phyloP scores from a whole-genome alignment of 208 protist genomes.

The Leishmania turanica region DNA sequence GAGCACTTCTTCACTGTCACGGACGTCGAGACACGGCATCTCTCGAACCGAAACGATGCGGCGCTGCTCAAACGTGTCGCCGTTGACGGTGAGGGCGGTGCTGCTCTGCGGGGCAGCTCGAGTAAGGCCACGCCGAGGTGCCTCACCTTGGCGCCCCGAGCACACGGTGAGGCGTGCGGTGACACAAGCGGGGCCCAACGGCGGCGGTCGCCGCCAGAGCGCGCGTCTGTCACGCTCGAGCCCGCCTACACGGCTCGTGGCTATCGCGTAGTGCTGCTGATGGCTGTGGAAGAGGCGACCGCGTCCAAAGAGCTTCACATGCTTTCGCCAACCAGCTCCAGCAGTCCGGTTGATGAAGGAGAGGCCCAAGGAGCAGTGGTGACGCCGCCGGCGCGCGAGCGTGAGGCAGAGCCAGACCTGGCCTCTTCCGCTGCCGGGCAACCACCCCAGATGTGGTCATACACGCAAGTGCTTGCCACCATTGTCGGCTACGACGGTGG shows the following conservation, averaged over 20 bases:
- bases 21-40: conserved; percentile 11
- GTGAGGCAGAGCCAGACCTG: neutral
- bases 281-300: conserved; percentile 2
- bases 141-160: neutral
- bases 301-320: neutral
- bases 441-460: neutral
- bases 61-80: conserved; percentile 16
- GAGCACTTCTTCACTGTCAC: conserved; percentile 31
- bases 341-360: neutral
- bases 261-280: conserved; percentile 31
- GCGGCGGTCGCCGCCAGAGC: neutral
- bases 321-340: neutral
- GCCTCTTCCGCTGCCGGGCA: neutral
- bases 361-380: neutral
- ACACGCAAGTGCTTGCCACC: conserved; percentile 32
- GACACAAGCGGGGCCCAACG: neutral
- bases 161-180: no score
- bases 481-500: conserved; percentile 69
- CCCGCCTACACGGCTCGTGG: conserved; percentile 31
- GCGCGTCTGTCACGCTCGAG: conserved; percentile 13
- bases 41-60: conserved; percentile 14
- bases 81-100: neutral
- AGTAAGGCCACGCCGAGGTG: neutral
- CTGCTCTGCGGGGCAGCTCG: neutral
- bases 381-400: neutral